Evolutionary conservation across 208 protist species (phyloP).

Genomic region (Tritrichomonas foetus): DNA sequence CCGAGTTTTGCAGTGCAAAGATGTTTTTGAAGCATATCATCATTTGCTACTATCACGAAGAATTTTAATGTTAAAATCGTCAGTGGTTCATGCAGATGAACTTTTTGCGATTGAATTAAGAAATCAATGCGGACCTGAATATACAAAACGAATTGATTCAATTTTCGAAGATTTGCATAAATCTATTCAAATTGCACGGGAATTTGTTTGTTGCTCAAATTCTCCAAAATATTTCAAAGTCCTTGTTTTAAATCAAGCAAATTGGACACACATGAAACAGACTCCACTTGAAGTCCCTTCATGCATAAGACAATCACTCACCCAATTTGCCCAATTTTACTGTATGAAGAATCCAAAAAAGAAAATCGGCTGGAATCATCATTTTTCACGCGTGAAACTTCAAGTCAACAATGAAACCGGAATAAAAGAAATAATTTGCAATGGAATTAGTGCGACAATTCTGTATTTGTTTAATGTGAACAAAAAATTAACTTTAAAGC

Average conservation of each 20-base stretch:
- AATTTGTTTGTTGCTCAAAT: too few relatives aligned
- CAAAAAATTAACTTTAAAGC: neutral
- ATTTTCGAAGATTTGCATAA: neutral
- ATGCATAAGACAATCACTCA: too few relatives aligned
- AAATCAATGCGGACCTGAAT: neutral
- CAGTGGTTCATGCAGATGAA: neutral
- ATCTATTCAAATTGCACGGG: neutral
- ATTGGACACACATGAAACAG: too few relatives aligned
- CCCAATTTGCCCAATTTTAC: too few relatives aligned
- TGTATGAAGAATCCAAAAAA: too few relatives aligned
- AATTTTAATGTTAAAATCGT: neutral
- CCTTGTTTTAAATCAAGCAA: too few relatives aligned
- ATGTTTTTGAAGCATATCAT: constrained; percentile 6
- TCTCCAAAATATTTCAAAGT: too few relatives aligned
- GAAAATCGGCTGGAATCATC: neutral
- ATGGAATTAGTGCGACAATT: neutral
- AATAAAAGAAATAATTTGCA: neutral
- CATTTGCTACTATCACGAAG: neutral
- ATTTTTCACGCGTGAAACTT: neutral
- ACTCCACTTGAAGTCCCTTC: too few relatives aligned
- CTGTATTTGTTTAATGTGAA: neutral
- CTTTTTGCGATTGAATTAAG: neutral
- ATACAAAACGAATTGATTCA: neutral
- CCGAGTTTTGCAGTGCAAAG: neutral
- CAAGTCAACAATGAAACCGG: neutral